Base-by-base conservation (phyloP, 1,284 basidiomycete genomes). In the Moesziomyces sp. region DNA sequence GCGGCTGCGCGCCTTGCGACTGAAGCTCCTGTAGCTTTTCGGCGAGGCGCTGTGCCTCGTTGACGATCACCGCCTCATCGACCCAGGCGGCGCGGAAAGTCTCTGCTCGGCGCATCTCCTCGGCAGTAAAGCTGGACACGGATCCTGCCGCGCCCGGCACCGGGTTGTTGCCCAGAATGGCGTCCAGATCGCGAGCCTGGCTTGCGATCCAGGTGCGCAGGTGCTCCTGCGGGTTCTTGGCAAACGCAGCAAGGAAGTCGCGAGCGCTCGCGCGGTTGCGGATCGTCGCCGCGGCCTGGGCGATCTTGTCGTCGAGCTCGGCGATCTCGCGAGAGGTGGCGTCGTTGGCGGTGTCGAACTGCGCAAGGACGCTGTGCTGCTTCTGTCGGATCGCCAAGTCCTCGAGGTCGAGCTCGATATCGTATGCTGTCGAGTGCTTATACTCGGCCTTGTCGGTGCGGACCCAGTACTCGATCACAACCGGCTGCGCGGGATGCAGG, bases 21-120 rank as follows among this genome's bases (percentile, higher is more conserved):
- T 79, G 77, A 2, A 77, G 57, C 60, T 75, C 77, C 47, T 74
- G 76, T 38, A 83, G 56, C 50, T 77, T 79, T 50, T 82, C 76
- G 0, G 80, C 79, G 16, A 81, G 42, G 2, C 81, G 58, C 55
- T 81, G 78, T 9, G 77, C 69, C 46, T 83, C 81, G 38, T 77
- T 70, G 42, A 83, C 79, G 30, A 82, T 80, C 30, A 80, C 80
- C 3, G 81, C 82, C 56, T 84, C 81, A 50, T 83, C 77, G 23
- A 86, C 92, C 94, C 94, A 97, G 5, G 92, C 91, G 74, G 95
- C 86, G 60, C 88, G 87, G 88, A 96, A 97, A 84, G 93, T 92
- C 82, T 96, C 93, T 76, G 92, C 93, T 49, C 93, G 86, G 69
- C 91, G 88, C 63, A 97, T 86, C 84, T 97, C 94, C 77, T 97